phyloP scores from a whole-genome alignment of 2,329 filamentous ascomycete species.

The Xylaria sp. region DNA sequence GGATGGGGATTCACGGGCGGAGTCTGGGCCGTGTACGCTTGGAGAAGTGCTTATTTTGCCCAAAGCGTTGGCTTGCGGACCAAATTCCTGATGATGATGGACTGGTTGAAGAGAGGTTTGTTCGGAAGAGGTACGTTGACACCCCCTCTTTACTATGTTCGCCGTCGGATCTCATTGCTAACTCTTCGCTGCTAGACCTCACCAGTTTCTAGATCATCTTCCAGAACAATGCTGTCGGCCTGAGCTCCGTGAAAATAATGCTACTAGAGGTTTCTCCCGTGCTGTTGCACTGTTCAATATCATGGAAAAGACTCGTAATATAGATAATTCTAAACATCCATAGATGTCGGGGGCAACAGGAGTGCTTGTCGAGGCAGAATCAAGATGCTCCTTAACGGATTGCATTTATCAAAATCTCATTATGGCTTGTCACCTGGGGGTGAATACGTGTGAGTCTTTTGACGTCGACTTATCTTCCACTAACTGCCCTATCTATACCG shows the following conservation, averaged over 20 bases:
- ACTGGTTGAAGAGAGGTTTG: conserved; percentile 93
- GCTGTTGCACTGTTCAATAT: neutral
- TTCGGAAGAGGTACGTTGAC: conserved; percentile 81
- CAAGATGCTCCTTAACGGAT: neutral
- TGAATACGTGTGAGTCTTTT: neutral
- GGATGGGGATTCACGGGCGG: conserved; percentile 77
- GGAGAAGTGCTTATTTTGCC: conserved; percentile 94
- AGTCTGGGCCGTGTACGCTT: conserved; percentile 88
- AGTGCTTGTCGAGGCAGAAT: neutral
- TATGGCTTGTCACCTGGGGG: neutral
- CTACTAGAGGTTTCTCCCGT: neutral
- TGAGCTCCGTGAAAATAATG: too few relatives aligned
- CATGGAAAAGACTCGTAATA: neutral
- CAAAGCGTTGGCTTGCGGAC: conserved; percentile 94
- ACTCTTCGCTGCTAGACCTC: conserved; percentile 22
- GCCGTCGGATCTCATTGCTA: conserved; percentile 3
- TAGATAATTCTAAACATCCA: conserved; percentile 2
- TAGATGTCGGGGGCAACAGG: neutral
- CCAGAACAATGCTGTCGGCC: neutral
- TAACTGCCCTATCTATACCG: neutral
- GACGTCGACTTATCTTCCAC: neutral
- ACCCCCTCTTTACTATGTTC: neutral
- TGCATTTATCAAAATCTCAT: neutral
- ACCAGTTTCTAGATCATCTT: conserved; percentile 27
- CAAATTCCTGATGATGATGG: conserved; percentile 85